Conservation (phyloP, 1,284 basidiomycete genomes). For the Exsudoporus floridanus region DNA sequence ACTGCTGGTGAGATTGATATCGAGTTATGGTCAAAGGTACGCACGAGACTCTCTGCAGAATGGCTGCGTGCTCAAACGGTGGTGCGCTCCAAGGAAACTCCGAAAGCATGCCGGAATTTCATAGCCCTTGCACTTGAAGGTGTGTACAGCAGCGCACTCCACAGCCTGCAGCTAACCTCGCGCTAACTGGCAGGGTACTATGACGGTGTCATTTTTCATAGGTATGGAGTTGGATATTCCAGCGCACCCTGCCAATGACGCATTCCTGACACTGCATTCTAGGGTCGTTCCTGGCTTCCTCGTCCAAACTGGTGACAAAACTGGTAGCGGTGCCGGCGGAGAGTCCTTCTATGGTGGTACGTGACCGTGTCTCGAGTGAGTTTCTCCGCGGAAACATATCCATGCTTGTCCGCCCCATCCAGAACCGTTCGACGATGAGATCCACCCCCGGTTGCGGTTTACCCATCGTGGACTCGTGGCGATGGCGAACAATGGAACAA, state of each 20-base stretch:
- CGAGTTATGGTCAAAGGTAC: constrained; percentile 90
- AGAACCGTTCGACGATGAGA: constrained; percentile 92
- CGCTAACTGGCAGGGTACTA: constrained; percentile 74
- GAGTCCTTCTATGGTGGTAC: constrained; percentile 88
- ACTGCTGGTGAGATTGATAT: constrained; percentile 92
- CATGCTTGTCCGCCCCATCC: neutral
- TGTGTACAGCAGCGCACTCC: constrained; percentile 40
- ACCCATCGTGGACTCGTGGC: constrained; percentile 86
- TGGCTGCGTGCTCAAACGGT: neutral
- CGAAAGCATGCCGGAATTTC: constrained; percentile 92
- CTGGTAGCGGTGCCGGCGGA: constrained; percentile 88
- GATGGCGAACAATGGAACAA: constrained; percentile 89
- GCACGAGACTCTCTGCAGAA: constrained; percentile 3
- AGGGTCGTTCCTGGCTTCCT: constrained; percentile 86
- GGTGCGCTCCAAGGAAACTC: constrained; percentile 69
- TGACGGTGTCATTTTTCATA: constrained; percentile 91
- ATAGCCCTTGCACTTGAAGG: constrained; percentile 89
- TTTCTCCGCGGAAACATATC: neutral
- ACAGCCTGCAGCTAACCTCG: constrained; percentile 6
- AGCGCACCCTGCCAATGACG: neutral
- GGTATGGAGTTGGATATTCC: constrained; percentile 44
- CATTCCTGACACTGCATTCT: neutral
- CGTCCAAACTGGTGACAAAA: constrained; percentile 94
- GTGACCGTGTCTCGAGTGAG: constrained; percentile 19
- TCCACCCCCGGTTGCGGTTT: constrained; percentile 87